A percentile compares a stretch with the other conserved stretches of the same genome.
These are phyloP conservation scores for Cyathus striatus DNA, from an alignment of 768 basidiomycete species.

Conservation along the genomic window DNA sequence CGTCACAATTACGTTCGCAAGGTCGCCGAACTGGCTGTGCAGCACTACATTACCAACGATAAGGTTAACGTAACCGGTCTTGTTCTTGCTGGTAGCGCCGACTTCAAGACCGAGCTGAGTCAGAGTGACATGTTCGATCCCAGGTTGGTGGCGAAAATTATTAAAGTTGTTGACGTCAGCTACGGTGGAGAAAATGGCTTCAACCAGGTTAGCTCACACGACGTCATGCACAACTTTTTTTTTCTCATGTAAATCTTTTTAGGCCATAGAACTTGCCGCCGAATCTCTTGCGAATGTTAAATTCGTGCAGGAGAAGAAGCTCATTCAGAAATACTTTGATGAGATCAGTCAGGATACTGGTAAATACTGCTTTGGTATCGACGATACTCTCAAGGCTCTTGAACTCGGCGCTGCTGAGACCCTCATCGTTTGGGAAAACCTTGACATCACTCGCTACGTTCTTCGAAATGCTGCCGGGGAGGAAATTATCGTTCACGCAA, in stretches of 20 bases:
- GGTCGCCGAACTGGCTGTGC: constrained; percentile 94
- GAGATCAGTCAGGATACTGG: constrained; percentile 98
- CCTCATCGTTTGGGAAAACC: constrained; percentile 96
- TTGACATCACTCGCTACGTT: constrained; percentile 84
- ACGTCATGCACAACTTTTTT: constrained; percentile 1
- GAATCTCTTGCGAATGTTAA: constrained; percentile 98
- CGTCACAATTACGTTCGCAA: constrained; percentile 99
- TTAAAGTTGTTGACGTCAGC: constrained; percentile 97
- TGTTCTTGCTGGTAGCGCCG: constrained; percentile 94
- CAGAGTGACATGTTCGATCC: constrained; percentile 96
- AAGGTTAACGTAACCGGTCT: constrained; percentile 97
- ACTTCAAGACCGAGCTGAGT: constrained; percentile 97
- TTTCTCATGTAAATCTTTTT: constrained; percentile 4
- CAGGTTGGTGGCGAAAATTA: constrained; percentile 83
- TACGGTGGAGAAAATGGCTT: constrained; percentile 99
- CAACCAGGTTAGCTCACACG: constrained; percentile 82
- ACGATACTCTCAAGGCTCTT: constrained; percentile 93
- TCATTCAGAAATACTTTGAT: constrained; percentile 98
- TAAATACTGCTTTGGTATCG: constrained; percentile 96
- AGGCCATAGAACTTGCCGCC: constrained; percentile 96
- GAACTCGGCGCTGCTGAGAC: constrained; percentile 97
- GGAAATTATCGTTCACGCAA: constrained; percentile 75
- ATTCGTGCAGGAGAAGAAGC: constrained; percentile 97
- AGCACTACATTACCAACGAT: constrained; percentile 96
- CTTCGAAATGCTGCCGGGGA: constrained; percentile 92